phyloP scores from a whole-genome alignment of 441 rosid genomes.

The Syzygium syzygioides region DNA sequence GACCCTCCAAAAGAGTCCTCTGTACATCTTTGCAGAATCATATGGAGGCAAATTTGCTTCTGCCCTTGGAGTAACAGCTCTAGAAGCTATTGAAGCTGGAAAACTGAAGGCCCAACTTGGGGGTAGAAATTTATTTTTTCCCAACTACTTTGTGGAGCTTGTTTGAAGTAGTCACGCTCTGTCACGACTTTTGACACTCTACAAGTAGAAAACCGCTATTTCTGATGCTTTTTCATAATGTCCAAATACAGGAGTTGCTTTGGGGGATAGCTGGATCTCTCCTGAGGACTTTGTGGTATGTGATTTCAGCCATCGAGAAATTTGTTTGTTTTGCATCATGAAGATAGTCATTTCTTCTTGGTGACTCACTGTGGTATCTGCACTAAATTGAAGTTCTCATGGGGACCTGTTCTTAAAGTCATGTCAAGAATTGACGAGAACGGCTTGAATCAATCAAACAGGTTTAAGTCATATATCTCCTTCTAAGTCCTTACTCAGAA shows the following conservation, averaged over 20 bases:
- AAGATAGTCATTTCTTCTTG: neutral
- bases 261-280: neutral
- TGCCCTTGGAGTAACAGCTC: constrained; percentile 27
- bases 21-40: constrained; percentile 35
- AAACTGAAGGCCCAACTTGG: constrained; percentile 33
- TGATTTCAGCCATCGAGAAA: neutral
- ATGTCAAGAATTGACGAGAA: constrained; percentile 1
- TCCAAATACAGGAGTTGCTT: neutral
- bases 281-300: neutral
- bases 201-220: neutral
- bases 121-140: constrained; percentile 12
- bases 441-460: constrained; percentile 1
- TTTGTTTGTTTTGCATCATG: neutral
- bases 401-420: constrained; percentile 16
- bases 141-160: neutral
- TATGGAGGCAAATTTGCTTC: constrained; percentile 46
- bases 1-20: constrained; percentile 27
- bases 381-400: constrained; percentile 1
- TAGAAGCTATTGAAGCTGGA: constrained; percentile 30
- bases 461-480: neutral
- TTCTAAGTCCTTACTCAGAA: neutral
- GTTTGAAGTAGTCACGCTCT: neutral
- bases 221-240: neutral
- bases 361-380: neutral
- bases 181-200: neutral